These are phyloP conservation scores for Microbotryomycetes sp. DNA, from an alignment of 1,284 basidiomycete species.

Conservation along the genomic window DNA sequence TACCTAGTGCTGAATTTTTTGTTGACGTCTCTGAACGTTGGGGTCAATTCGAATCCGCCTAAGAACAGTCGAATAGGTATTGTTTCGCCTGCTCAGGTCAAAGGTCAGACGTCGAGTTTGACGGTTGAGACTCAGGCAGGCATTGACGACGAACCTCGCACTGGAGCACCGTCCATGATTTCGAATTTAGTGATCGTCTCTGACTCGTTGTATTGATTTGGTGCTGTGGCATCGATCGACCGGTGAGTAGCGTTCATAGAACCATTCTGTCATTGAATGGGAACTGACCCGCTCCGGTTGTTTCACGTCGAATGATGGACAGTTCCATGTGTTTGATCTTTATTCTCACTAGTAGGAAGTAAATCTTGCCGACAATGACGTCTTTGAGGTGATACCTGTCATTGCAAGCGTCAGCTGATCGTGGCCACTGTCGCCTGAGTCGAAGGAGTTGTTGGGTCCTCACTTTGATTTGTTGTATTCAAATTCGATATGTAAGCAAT, in stretches of 20 bases:
- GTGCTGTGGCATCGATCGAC: constrained; percentile 43
- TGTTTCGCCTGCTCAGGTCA: constrained; percentile 65
- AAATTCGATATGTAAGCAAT: constrained; percentile 97
- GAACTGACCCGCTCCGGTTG: constrained; percentile 69
- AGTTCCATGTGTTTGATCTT: constrained; percentile 99
- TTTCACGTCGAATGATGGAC: constrained; percentile 94
- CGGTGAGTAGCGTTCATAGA: constrained; percentile 10
- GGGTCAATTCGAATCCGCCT: constrained; percentile 95
- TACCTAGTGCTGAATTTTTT: constrained; percentile 98
- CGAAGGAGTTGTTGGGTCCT: constrained; percentile 38
- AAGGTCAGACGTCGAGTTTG: neutral
- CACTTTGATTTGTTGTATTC: constrained; percentile 99
- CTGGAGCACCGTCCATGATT: constrained; percentile 96
- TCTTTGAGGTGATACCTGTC: constrained; percentile 93
- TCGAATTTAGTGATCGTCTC: constrained; percentile 99
- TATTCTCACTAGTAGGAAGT: constrained; percentile 95
- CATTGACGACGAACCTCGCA: constrained; percentile 60
- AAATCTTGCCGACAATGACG: constrained; percentile 98
- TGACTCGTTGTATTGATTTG: constrained; percentile 97
- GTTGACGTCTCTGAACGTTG: constrained; percentile 97
- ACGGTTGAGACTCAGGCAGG: too few species aligned
- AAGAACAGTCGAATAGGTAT: constrained; percentile 97
- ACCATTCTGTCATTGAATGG: neutral
- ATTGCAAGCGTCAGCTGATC: too few species aligned
- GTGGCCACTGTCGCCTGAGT: neutral